These are phyloP conservation scores for Sugiyamaella smithiae DNA, from an alignment of 805 yeast species.

Conservation along the genomic window DNA sequence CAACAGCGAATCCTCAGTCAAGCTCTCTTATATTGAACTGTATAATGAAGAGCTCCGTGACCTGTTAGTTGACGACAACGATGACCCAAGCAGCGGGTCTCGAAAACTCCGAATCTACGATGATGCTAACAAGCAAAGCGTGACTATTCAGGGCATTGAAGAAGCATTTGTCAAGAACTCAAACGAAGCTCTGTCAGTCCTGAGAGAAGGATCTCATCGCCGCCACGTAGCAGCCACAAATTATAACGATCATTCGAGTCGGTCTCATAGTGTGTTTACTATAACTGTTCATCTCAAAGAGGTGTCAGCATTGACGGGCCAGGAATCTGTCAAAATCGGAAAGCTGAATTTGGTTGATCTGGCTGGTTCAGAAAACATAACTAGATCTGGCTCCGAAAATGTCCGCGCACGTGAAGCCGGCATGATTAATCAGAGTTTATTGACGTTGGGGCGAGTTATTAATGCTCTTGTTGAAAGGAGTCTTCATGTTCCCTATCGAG, in stretches of 20 bases:
- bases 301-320: conserved; percentile 46
- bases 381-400: conserved; percentile 76
- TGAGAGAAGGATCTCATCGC: conserved; percentile 55
- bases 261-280: conserved; percentile 85
- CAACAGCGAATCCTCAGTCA: conserved; percentile 54
- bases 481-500: conserved; percentile 62
- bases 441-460: conserved; percentile 88
- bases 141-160: conserved; percentile 60
- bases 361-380: conserved; percentile 90
- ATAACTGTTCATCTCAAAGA: conserved; percentile 60
- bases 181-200: conserved; percentile 47
- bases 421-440: conserved; percentile 81
- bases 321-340: conserved; percentile 50
- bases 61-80: conserved; percentile 42
- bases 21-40: conserved; percentile 82
- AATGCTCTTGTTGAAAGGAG: conserved; percentile 52
- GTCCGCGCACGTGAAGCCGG: conserved; percentile 82
- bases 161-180: conserved; percentile 46
- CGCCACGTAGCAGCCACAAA: conserved; percentile 80
- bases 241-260: conserved; percentile 78
- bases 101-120: conserved; percentile 69
- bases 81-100: neutral
- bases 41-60: conserved; percentile 83
- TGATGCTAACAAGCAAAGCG: conserved; percentile 50
- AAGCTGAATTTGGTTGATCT: conserved; percentile 78